phyloP scores from a whole-genome alignment of 208 protist genomes.

The Crithidia fasciculata region DNA sequence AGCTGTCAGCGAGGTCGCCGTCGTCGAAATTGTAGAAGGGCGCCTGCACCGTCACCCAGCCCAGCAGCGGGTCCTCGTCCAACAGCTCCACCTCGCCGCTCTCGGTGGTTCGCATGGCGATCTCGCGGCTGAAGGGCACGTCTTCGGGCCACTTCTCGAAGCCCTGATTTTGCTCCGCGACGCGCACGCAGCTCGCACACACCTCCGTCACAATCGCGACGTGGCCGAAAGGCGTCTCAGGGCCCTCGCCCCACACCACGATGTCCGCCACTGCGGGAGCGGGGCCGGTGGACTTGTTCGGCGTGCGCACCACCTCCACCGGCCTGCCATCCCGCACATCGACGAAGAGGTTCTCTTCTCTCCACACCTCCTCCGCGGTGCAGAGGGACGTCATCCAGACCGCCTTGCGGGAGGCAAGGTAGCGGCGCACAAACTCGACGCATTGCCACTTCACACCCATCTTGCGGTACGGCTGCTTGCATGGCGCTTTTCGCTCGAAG shows the following conservation, averaged over 20 bases:
- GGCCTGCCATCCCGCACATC: constrained; percentile 26
- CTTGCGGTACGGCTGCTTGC: constrained; percentile 31
- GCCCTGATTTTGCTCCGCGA: constrained; percentile 80
- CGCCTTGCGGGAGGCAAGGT: constrained; percentile 68
- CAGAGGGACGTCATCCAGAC: constrained; percentile 65
- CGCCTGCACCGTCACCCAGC: constrained; percentile 59
- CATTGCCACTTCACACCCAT: constrained; percentile 75
- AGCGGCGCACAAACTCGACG: constrained; percentile 77
- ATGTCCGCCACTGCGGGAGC: constrained; percentile 54
- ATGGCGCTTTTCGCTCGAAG: constrained; percentile 27
- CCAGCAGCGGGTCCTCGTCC: constrained; percentile 63
- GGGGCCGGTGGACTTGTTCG: constrained; percentile 39
- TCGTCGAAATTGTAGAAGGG: constrained; percentile 55
- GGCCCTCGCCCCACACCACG: constrained; percentile 60
- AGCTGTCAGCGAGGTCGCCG: constrained; percentile 64
- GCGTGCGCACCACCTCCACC: constrained; percentile 35
- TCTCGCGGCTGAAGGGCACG: constrained; percentile 58
- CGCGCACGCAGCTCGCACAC: constrained; percentile 30
- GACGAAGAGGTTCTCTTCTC: constrained; percentile 32
- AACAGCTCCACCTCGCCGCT: constrained; percentile 42
- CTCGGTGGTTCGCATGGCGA: constrained; percentile 30
- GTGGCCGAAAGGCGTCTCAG: constrained; percentile 62
- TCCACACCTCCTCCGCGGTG: constrained; percentile 66
- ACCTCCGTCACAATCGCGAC: constrained; percentile 62
- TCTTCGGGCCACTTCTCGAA: constrained; percentile 58